These are phyloP conservation scores for Tuber umbilicatum DNA, from an alignment of 495 filamentous ascomycete genomes.

Conservation along the genomic window DNA sequence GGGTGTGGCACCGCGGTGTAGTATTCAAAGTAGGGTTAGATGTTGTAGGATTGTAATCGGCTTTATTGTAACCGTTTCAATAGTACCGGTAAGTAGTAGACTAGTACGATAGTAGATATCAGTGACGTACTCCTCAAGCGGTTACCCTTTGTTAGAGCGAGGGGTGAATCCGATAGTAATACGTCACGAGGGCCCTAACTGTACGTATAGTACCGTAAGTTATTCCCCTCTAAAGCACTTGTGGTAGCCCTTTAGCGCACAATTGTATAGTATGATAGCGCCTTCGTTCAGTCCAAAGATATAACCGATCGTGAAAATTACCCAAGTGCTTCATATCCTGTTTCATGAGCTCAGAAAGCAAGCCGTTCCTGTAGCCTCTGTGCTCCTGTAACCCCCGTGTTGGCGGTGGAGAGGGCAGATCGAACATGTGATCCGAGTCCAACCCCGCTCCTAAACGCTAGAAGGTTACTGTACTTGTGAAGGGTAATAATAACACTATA, in stretches of 20 bases:
- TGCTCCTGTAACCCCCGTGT: neutral
- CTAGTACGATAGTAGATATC: neutral
- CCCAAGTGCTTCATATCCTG: neutral
- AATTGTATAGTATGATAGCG: neutral
- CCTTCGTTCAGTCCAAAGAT: neutral
- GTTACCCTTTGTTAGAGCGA: neutral
- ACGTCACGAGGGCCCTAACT: neutral
- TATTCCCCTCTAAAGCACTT: neutral
- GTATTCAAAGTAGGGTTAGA: neutral
- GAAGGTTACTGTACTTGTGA: neutral
- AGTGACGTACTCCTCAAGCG: neutral
- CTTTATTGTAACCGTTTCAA: neutral
- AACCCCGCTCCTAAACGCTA: neutral
- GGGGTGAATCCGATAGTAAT: neutral
- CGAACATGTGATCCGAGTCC: neutral
- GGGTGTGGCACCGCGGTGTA: neutral
- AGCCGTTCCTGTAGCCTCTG: neutral
- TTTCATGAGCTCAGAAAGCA: neutral
- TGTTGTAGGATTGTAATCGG: neutral
- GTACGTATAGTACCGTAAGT: neutral
- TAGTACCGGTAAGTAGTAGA: neutral
- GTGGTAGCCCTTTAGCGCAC: neutral
- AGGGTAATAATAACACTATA: neutral
- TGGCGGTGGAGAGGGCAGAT: neutral
- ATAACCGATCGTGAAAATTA: neutral